These are phyloP conservation scores for Allium sativum DNA, from an alignment of 106 monocot genomes.

Conservation along the genomic window DNA sequence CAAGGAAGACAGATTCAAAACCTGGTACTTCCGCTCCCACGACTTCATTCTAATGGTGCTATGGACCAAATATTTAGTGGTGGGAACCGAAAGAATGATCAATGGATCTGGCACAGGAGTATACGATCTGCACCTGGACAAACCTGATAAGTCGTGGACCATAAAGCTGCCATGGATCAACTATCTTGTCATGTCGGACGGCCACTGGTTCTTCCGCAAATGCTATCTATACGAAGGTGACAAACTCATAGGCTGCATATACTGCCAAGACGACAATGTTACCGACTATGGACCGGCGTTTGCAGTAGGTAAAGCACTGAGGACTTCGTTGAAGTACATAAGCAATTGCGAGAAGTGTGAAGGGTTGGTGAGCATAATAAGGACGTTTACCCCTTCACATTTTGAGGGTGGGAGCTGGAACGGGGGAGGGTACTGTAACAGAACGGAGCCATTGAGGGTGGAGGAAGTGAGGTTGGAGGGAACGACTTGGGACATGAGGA, in stretches of 20 bases:
- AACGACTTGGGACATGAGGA: slow-evolving; percentile 24
- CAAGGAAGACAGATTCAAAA: slow-evolving; percentile 23
- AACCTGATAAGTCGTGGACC: slow-evolving; percentile 29
- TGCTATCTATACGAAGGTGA: slow-evolving; percentile 31
- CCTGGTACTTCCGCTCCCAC: slow-evolving; percentile 43
- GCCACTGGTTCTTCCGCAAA: slow-evolving; percentile 63
- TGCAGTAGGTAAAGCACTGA: slow-evolving; percentile 18
- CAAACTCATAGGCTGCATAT: slow-evolving; percentile 37
- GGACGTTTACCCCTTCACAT: slow-evolving; percentile 61
- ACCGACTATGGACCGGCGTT: slow-evolving; percentile 7
- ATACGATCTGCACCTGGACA: slow-evolving; percentile 43
- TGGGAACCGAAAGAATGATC: slow-evolving; percentile 19
- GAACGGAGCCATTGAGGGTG: slow-evolving; percentile 27
- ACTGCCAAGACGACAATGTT: slow-evolving; percentile 34
- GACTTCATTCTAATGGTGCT: slow-evolving; percentile 42
- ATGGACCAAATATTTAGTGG: slow-evolving; percentile 47
- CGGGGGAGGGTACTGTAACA: slow-evolving; percentile 45
- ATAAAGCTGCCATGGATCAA: slow-evolving; percentile 18
- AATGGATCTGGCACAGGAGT: slow-evolving; percentile 28
- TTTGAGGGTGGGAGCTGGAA: slow-evolving; percentile 63
- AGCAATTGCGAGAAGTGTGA: slow-evolving; percentile 7
- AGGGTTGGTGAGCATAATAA: slow-evolving; percentile 18
- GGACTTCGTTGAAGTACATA: slow-evolving; percentile 27
- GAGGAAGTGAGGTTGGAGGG: slow-evolving; percentile 7
- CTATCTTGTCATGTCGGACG: slow-evolving; percentile 39